Base-by-base conservation (phyloP, 1,284 basidiomycete genomes). In the Cystobasidiaceae sp. region DNA sequence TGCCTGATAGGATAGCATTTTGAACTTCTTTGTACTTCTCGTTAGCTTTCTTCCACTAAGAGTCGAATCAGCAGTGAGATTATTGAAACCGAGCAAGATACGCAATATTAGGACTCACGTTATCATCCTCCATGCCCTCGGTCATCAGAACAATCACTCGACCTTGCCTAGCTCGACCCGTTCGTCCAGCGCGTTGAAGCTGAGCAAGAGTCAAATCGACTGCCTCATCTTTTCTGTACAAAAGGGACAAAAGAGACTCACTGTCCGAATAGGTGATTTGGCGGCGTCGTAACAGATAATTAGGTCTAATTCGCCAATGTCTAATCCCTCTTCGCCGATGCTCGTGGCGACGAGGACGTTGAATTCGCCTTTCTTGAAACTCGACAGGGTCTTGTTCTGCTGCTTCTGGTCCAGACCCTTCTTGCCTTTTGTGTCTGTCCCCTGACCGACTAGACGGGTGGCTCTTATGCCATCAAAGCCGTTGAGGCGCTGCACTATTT, bases 281-380 rank as follows among this genome's bases (percentile, higher is more conserved):
- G 93, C 90, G 39, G 93, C 87, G 72, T 99, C 96, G 77, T 98
- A 99, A 74, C 93, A 96, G 44, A 97, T 82, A 60, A 97, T 96
- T 74, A 94, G 82, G 75, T 99, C 96, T n/a, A 99, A 88, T 74
- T 97, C 93, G 49, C 96, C 96, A 65, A 99, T 98, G 76, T 99
- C 96, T n/a, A 99, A 81, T 68, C 96, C 96, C 77, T 99, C 96
- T 78, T 99, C 96, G 30, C 96, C 96, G 66, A 99, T 93, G 2
- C 89, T 96, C 0, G 96, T 98, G 0, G 94, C 89, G 1, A 99
- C 94, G 4, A 99, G 80, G 32, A 97, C 86, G 72, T 98, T 97
- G 77, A 84, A 91, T 64, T 86, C 86, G 32, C 91, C 92, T 2
- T 79, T 79, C 76, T 93, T 93, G 81, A 98, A 98, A 67, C 86